phyloP scores from a whole-genome alignment of 129 eudicot genomes.

The Lactuca sativa region DNA sequence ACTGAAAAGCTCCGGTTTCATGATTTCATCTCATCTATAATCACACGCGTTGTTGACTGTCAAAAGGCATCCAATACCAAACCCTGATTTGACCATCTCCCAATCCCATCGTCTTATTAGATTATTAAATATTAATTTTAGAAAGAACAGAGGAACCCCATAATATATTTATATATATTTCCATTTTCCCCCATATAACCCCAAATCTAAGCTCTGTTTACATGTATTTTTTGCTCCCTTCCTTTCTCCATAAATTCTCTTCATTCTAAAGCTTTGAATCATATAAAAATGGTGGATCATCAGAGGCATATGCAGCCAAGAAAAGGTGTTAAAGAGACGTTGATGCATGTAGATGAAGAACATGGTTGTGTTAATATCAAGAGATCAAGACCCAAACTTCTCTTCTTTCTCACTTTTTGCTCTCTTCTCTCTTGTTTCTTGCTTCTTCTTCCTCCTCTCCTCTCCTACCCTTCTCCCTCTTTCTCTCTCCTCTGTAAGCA shows the following conservation, averaged over 20 bases:
- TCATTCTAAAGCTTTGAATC: neutral
- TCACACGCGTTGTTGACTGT: conserved; percentile 30
- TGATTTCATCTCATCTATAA: neutral
- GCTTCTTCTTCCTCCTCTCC: conserved; percentile 49
- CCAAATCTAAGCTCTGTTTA: neutral
- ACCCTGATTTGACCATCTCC: conserved; percentile 17
- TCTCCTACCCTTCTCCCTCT: conserved; percentile 42
- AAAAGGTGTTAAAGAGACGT: conserved; percentile 38
- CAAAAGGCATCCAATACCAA: conserved; percentile 22
- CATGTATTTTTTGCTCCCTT: neutral
- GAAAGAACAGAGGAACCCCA: conserved; percentile 22
- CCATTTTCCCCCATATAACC: conserved; percentile 16
- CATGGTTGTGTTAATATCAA: conserved; percentile 36
- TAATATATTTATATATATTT: neutral
- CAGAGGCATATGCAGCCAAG: conserved; percentile 32
- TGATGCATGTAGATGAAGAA: conserved; percentile 46
- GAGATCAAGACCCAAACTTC: conserved; percentile 53
- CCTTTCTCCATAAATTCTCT: neutral
- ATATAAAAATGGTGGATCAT: conserved; percentile 43
- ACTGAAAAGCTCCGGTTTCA: neutral
- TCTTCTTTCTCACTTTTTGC: conserved; percentile 45
- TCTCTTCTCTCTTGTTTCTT: conserved; percentile 65
- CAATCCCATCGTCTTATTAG: neutral
- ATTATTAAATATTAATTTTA: neutral
- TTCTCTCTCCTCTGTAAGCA: conserved; percentile 53